Conservation (phyloP, 2,329 filamentous ascomycete species). For the Ophiostoma sp. region DNA sequence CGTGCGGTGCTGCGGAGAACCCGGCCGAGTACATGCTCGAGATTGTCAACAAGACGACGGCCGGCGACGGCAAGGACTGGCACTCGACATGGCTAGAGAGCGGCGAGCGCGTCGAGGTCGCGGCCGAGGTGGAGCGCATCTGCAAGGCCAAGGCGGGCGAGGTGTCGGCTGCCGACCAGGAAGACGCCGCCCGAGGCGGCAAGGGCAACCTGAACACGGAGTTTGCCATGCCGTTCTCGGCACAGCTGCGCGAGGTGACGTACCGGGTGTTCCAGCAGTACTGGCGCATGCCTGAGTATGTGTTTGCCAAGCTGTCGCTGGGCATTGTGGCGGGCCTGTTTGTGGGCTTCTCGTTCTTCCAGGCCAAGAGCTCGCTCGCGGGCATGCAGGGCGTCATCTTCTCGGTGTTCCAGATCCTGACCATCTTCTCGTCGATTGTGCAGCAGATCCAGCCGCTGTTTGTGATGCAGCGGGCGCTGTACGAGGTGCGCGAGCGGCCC, state of each 20-base stretch:
- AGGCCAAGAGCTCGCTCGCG: slow-evolving; percentile 63
- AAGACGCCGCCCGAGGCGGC: slow-evolving; percentile 31
- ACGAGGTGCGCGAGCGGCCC: slow-evolving; percentile 78
- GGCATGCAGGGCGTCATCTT: slow-evolving; percentile 83
- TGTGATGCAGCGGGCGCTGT: slow-evolving; percentile 71
- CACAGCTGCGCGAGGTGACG: slow-evolving; percentile 63
- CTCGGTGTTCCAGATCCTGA: slow-evolving; percentile 75
- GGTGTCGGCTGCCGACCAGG: slow-evolving; percentile 32
- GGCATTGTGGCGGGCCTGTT: slow-evolving; percentile 63
- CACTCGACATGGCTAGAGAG: slow-evolving; percentile 56
- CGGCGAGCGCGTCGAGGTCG: slow-evolving; percentile 51
- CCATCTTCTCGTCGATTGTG: slow-evolving; percentile 71
- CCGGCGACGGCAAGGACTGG: slow-evolving; percentile 60
- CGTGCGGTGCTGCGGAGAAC: slow-evolving; percentile 60
- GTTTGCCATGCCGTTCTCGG: slow-evolving; percentile 69
- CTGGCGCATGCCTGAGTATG: slow-evolving; percentile 84
- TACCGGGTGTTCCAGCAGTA: slow-evolving; percentile 81
- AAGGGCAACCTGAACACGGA: slow-evolving; percentile 41
- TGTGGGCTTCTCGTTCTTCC: slow-evolving; percentile 77
- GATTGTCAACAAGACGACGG: slow-evolving; percentile 59
- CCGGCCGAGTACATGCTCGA: slow-evolving; percentile 78
- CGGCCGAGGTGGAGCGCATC: slow-evolving; percentile 53
- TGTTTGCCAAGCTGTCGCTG: slow-evolving; percentile 73
- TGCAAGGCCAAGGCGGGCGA: slow-evolving; percentile 39
- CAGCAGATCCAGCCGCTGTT: slow-evolving; percentile 84